phyloP scores from a whole-genome alignment of 768 basidiomycete species.

The Rhizopogon roseolus region DNA sequence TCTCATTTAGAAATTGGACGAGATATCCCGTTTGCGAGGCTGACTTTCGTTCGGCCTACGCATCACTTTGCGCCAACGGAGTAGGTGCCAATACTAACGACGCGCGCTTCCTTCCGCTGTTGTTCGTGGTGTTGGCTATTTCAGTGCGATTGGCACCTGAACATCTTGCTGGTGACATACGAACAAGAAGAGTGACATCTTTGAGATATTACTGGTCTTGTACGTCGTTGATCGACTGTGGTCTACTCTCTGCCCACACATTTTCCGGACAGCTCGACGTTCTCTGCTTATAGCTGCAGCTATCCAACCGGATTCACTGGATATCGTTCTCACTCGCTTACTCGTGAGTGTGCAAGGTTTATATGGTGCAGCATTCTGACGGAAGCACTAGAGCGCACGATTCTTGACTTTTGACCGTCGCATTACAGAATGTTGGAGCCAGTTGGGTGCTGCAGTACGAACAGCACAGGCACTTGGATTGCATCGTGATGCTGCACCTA shows the following conservation, averaged over 20 bases:
- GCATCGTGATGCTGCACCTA: constrained; percentile 81
- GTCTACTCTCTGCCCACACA: constrained; percentile 14
- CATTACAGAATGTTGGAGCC: constrained; percentile 95
- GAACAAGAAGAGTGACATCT: constrained; percentile 71
- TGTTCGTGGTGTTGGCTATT: constrained; percentile 90
- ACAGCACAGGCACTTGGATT: constrained; percentile 93
- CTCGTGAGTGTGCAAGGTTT: constrained; percentile 37
- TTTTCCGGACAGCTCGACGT: constrained; percentile 57
- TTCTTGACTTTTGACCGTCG: constrained; percentile 70
- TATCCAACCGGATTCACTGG: constrained; percentile 88
- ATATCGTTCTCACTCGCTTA: constrained; percentile 89
- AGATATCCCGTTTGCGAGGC: constrained; percentile 87
- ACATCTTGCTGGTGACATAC: constrained; percentile 74
- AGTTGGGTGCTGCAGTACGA: constrained; percentile 86
- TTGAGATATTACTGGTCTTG: constrained; percentile 95
- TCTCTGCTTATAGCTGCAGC: constrained; percentile 89
- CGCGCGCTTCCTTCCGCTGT: constrained; percentile 81
- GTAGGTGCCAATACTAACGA: constrained; percentile 66
- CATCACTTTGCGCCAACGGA: constrained; percentile 58
- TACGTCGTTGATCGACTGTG: constrained; percentile 37
- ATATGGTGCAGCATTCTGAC: background rate
- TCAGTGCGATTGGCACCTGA: constrained; percentile 84
- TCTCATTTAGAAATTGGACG: constrained; percentile 73
- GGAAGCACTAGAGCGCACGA: constrained; percentile 53
- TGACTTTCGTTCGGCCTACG: constrained; percentile 72